Evolutionary conservation across 208 protist genomes (phyloP), one percentile per base, ranked within the genome.

Genomic region (Trypanosoma brucei): DNA sequence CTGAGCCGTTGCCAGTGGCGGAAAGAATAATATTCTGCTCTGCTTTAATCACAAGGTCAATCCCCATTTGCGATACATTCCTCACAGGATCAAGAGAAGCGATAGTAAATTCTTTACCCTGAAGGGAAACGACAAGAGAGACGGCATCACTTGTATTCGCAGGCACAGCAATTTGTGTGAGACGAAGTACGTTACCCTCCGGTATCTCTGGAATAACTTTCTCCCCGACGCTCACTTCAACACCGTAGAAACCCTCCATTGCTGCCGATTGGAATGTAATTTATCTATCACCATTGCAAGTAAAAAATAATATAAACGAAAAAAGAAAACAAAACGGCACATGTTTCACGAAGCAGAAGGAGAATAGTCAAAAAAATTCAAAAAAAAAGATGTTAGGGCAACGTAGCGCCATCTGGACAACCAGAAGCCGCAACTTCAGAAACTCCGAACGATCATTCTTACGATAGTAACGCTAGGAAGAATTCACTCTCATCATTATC

Each of bases 81-180:
- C 66, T 78, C 79, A 88, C 86, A 62, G 88, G 85, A 72, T 94
- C 84, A 52, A 94, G 79, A 37, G 88, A 92, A 3, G 82, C 88
- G 45, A 94, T 84, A n/a, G 88, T 92, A 68, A 94, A 90, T 75
- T 87, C 73, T 80, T 92, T 94, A 44, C 85, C 88, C 62, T 94
- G 81, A 67, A 87, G 91, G 42, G 77, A 78, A n/a, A 92, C 79
- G 38, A 77, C 46, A 9, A 94, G 75, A 14, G 88, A 91, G 53
- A 94, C 70, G 14, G 80, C 59, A 50, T 66, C 85, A 61, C 65
- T 81, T 3, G 88, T 79, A 70, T 94, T 92, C 22, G 79, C 83
- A 8, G 88, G 88, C 37, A 94, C 65, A n/a, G 88, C 84, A 30
- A 94, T 68, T 71, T 94, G 88, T 5, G 88, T 94, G 57, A 94